phyloP scores from a whole-genome alignment of 2,329 filamentous ascomycete species.

The Dothideomycetidae sp. region DNA sequence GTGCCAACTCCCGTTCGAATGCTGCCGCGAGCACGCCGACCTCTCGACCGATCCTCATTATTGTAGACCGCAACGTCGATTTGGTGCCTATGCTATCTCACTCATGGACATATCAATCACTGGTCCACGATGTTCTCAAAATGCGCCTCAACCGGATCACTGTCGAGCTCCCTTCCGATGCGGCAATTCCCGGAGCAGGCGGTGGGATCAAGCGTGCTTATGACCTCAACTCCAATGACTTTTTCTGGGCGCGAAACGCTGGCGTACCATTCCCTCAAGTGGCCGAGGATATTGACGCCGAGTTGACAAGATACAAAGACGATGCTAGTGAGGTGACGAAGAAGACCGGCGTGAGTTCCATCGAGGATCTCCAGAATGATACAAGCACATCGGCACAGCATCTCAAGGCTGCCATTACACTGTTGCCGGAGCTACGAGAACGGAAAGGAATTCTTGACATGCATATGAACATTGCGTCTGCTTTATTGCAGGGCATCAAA shows the following conservation, averaged over 20 bases:
- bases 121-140: slow-evolving; percentile 64
- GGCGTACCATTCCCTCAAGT: slow-evolving; percentile 86
- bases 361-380: slow-evolving; percentile 87
- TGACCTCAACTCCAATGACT: slow-evolving; percentile 78
- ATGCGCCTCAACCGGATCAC: slow-evolving; percentile 90
- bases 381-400: slow-evolving; percentile 82
- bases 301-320: slow-evolving; percentile 88
- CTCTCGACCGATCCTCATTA: slow-evolving; percentile 75
- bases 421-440: slow-evolving; percentile 81
- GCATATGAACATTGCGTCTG: slow-evolving; percentile 96
- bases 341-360: slow-evolving; percentile 81
- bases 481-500: slow-evolving; percentile 69
- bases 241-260: slow-evolving; percentile 93
- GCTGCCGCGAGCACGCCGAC: slow-evolving; percentile 47
- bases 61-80: slow-evolving; percentile 91
- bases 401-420: slow-evolving; percentile 85
- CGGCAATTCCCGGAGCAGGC: slow-evolving; percentile 58
- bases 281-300: slow-evolving; percentile 87
- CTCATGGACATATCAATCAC: slow-evolving; percentile 78
- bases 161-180: slow-evolving; percentile 69
- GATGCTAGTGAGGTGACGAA: slow-evolving; percentile 88
- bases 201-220: slow-evolving; percentile 79
- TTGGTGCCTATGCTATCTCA: slow-evolving; percentile 97
- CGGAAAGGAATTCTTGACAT: slow-evolving; percentile 88
- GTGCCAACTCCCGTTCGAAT: slow-evolving; percentile 46